Conservation (phyloP, 495 filamentous ascomycete species). For the Neurospora sp. region DNA sequence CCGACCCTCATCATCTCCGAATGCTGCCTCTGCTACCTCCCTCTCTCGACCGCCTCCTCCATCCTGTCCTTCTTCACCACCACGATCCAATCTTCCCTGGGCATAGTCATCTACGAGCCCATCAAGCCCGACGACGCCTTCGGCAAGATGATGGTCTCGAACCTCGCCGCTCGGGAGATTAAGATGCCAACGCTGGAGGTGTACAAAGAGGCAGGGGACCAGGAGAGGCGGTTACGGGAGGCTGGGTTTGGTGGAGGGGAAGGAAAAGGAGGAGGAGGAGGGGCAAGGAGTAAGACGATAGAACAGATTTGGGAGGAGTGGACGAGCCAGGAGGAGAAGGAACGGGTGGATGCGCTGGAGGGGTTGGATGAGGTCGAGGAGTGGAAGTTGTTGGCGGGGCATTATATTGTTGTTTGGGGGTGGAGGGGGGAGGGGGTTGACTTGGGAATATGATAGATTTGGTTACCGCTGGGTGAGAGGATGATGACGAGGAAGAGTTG, state of each 20-base stretch:
- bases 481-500: not conserved
- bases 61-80: slow-evolving; percentile 61
- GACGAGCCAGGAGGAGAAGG: slow-evolving; percentile 63
- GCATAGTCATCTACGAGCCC: slow-evolving; percentile 80
- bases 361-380: slow-evolving; percentile 95
- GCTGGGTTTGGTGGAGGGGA: slow-evolving; percentile 47
- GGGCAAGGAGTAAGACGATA: slow-evolving; percentile 49
- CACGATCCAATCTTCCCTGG: slow-evolving; percentile 41
- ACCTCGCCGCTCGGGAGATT: slow-evolving; percentile 78
- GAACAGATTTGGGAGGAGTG: slow-evolving; percentile 67
- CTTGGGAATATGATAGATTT: not conserved
- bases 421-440: slow-evolving; percentile 28
- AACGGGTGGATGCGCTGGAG: slow-evolving; percentile 67
- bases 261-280: not conserved
- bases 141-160: slow-evolving; percentile 80
- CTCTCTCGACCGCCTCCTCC: slow-evolving; percentile 45
- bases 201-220: slow-evolving; percentile 55
- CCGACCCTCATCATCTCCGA: slow-evolving; percentile 86
- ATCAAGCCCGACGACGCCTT: slow-evolving; percentile 76
- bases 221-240: slow-evolving; percentile 51
- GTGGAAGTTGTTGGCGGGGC: slow-evolving; percentile 75
- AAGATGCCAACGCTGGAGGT: slow-evolving; percentile 69
- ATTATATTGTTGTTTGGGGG: slow-evolving; percentile 86
- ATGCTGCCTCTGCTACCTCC: slow-evolving; percentile 87
- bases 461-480: not conserved